Conservation (phyloP, 495 filamentous ascomycete species). For the Massariosphaeria phaeospora region DNA sequence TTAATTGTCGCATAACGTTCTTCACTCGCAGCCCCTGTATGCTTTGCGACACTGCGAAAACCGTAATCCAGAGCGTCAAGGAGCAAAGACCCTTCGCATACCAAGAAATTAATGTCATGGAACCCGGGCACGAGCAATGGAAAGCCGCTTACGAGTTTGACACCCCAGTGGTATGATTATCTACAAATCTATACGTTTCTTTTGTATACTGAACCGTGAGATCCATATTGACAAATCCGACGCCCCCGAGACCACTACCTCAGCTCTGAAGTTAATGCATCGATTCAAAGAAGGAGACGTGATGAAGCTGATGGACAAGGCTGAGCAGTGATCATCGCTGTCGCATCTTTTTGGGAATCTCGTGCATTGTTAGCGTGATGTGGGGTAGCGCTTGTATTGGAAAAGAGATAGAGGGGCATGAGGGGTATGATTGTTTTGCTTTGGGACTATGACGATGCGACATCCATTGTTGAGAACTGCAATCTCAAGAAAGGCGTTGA, state of each 20-base stretch:
- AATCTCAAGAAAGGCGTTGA: not conserved
- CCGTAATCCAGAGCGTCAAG: slow-evolving; percentile 63
- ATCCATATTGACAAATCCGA: slow-evolving; percentile 55
- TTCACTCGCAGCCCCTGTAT: slow-evolving; percentile 78
- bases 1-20: slow-evolving; percentile 62
- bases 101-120: slow-evolving; percentile 74
- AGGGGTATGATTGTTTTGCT: slow-evolving; percentile 3
- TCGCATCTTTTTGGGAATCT: no score
- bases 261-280: slow-evolving; percentile 78
- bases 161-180: slow-evolving; percentile 64
- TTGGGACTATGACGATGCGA: slow-evolving; percentile 16
- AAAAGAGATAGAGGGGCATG: slow-evolving; percentile 10
- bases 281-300: slow-evolving; percentile 68
- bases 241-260: slow-evolving; percentile 47
- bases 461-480: slow-evolving; percentile 6
- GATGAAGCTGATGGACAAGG: slow-evolving; percentile 62
- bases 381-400: slow-evolving; percentile 12
- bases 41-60: slow-evolving; percentile 71
- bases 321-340: no score
- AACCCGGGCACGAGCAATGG: slow-evolving; percentile 60
- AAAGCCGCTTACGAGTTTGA: slow-evolving; percentile 84
- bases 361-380: slow-evolving; percentile 7
- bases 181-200: not conserved
- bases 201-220: slow-evolving; percentile 40
- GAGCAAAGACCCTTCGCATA: slow-evolving; percentile 67